Evolutionary conservation across 1,284 basidiomycete species (phyloP), one percentile per base, ranked within the genome.

Genomic region (Pyrrhoderma noxium): DNA sequence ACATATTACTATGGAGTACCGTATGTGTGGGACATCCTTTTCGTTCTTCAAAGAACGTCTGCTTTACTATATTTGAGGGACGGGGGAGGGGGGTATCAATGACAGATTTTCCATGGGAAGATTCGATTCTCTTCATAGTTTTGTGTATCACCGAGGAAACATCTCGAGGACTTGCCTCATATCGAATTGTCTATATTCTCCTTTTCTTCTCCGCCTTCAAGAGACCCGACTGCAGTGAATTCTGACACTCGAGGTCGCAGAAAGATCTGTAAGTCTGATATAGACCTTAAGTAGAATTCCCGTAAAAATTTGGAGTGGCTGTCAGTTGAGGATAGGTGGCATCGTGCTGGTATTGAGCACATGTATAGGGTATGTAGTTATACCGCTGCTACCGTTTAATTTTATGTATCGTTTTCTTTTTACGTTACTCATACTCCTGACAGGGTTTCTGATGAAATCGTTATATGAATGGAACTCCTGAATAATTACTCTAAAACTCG

Each of bases 11-110:
- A 91, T 92, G 1, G 85, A 85, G 68, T 94, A 93, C 5, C 94
- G 80, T 90, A 97, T 92, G 67, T 93, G 87, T 2, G 90, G 91
- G 65, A 93, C 95, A 67, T 99, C 95, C 53, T 88, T 80, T 56
- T 91, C 89, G 48, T 79, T 84, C 51, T 81, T 78, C 57, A 79
- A 67, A 1, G 79, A 70, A 57, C 87, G 90, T 72, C 90, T 80
- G 53, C 89, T 80, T 18, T 95, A 74, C 22, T 95, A 72, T 64
- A 91, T 93, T 9, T 84, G 77, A 0, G 93, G 93, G 1, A 95
- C 90, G 0, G 86, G 93, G 93, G 1, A 95, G 89, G 0, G 86
- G 79, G 25, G 84, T 80, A 65, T 96, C 93, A 36, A 93, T 72
- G 1, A 96, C 90, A 46, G 94, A 80, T 66, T 96, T 93, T 2